phyloP scores from a whole-genome alignment of 805 yeast genomes.

The Yarrowia sp. region DNA sequence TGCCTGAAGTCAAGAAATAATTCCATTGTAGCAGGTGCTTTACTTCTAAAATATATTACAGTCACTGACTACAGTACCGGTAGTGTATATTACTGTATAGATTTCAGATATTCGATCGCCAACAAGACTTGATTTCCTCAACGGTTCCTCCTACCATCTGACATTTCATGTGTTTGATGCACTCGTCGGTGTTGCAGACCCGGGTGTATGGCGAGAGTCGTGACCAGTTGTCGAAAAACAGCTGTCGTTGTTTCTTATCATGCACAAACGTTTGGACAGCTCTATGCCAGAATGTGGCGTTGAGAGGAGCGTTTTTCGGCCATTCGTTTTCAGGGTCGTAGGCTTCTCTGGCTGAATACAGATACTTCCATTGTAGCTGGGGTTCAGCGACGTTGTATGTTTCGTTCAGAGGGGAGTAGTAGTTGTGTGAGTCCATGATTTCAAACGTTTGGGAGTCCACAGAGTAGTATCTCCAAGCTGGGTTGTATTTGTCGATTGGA shows the following conservation, averaged over 20 bases:
- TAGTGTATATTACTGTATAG: no score
- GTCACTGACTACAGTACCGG: no score
- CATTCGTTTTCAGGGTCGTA: slow-evolving; percentile 62
- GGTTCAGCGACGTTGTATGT: slow-evolving; percentile 50
- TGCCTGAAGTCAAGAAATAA: no score
- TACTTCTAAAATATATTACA: no score
- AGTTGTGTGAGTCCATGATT: slow-evolving; percentile 65
- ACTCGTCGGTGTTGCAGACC: slow-evolving; percentile 4
- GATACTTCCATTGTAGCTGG: slow-evolving; percentile 65
- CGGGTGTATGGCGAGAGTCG: slow-evolving; percentile 6
- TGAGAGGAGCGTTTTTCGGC: slow-evolving; percentile 65
- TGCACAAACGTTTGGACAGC: slow-evolving; percentile 51
- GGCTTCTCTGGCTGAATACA: slow-evolving; percentile 53
- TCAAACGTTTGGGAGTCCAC: slow-evolving; percentile 67
- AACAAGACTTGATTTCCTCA: slow-evolving; percentile 3
- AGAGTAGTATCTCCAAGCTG: slow-evolving; percentile 75
- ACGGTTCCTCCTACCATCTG: slow-evolving; percentile 7
- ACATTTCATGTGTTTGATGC: slow-evolving; percentile 2
- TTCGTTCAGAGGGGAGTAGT: slow-evolving; percentile 63
- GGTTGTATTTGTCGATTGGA: slow-evolving; percentile 65
- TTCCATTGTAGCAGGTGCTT: no score
- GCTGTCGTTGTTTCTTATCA: slow-evolving; percentile 40
- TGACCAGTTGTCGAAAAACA: slow-evolving; percentile 11
- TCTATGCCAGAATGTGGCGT: slow-evolving; percentile 71
- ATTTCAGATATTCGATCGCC: no score